Evolutionary conservation across 1,284 basidiomycete species (phyloP).

Genomic region (Ceratobasidium theobromae): DNA sequence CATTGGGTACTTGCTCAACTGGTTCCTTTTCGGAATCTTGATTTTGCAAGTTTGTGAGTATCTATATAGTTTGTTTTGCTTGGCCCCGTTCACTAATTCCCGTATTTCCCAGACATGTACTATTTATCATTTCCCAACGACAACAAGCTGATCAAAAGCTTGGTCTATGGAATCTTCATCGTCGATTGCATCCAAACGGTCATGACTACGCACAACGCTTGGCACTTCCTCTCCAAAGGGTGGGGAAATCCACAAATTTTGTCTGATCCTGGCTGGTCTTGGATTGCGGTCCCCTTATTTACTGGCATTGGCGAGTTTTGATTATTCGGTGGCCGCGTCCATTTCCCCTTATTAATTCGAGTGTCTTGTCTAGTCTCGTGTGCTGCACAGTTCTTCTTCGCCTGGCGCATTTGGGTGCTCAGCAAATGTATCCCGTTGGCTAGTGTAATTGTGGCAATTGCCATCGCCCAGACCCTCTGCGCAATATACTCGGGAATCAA

Average conservation of each 20-base stretch:
- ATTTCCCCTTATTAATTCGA: background rate
- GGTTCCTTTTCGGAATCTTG: constrained; percentile 35
- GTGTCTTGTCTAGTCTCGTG: constrained; percentile 14
- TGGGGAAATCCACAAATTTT: constrained; percentile 35
- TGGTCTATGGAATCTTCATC: constrained; percentile 35
- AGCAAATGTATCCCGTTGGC: constrained; percentile 27
- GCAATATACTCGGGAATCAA: constrained; percentile 33
- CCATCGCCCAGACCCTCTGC: constrained; percentile 32
- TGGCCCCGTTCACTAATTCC: background rate
- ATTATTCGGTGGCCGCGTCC: background rate
- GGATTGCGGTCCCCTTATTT: constrained; percentile 36
- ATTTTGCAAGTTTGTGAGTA: constrained; percentile 33
- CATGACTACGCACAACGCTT: constrained; percentile 35
- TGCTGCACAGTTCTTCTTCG: constrained; percentile 36
- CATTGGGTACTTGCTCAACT: constrained; percentile 37
- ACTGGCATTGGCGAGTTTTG: constrained; percentile 21
- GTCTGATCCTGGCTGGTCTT: constrained; percentile 35
- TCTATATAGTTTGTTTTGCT: background rate
- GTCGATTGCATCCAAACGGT: constrained; percentile 35
- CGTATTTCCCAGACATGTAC: constrained; percentile 35
- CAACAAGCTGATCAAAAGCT: constrained; percentile 29
- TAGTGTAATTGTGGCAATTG: constrained; percentile 25
- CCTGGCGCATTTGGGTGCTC: constrained; percentile 36
- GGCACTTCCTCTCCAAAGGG: constrained; percentile 35
- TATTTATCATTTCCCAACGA: constrained; percentile 35